phyloP scores from a whole-genome alignment of 495 filamentous ascomycete genomes.

The Pseudevernia furfuracea region DNA sequence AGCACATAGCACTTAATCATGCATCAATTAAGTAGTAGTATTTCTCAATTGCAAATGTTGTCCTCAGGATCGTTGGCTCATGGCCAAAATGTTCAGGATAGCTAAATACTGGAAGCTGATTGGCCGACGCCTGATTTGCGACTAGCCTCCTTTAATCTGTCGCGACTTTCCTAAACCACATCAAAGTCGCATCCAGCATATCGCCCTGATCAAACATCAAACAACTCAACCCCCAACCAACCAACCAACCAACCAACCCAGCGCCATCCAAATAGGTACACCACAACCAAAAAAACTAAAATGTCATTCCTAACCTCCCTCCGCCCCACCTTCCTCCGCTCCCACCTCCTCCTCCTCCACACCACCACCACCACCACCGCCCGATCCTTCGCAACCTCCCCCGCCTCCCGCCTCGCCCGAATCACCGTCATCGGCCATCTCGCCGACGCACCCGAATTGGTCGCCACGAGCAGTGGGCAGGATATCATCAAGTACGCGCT shows the following conservation, averaged over 20 bases:
- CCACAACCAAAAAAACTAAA: not conserved
- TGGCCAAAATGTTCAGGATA: not conserved
- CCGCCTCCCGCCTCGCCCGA: slow-evolving; percentile 46
- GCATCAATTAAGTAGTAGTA: not conserved
- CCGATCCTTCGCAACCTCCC: slow-evolving; percentile 34
- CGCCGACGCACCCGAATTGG: slow-evolving; percentile 57
- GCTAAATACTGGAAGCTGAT: slow-evolving; percentile 10
- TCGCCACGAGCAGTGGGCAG: slow-evolving; percentile 53
- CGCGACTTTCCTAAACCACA: slow-evolving; percentile 8
- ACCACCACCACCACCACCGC: slow-evolving; percentile 33
- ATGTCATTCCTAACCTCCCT: slow-evolving; percentile 24
- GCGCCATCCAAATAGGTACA: not conserved
- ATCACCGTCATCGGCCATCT: slow-evolving; percentile 74
- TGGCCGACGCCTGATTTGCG: slow-evolving; percentile 11
- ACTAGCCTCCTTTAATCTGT: slow-evolving; percentile 10
- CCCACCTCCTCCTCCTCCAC: not conserved
- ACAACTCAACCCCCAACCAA: slow-evolving; percentile 8
- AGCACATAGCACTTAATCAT: not conserved
- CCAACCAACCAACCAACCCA: slow-evolving; percentile 3
- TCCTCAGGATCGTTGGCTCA: no score
- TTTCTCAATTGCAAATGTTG: not conserved
- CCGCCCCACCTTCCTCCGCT: slow-evolving; percentile 11
- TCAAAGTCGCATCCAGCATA: slow-evolving; percentile 6
- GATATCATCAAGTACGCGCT: slow-evolving; percentile 59
- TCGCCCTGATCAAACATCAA: not conserved